Base-by-base conservation (phyloP, 208 protist species). In the Trypanosomatidae sp. region DNA sequence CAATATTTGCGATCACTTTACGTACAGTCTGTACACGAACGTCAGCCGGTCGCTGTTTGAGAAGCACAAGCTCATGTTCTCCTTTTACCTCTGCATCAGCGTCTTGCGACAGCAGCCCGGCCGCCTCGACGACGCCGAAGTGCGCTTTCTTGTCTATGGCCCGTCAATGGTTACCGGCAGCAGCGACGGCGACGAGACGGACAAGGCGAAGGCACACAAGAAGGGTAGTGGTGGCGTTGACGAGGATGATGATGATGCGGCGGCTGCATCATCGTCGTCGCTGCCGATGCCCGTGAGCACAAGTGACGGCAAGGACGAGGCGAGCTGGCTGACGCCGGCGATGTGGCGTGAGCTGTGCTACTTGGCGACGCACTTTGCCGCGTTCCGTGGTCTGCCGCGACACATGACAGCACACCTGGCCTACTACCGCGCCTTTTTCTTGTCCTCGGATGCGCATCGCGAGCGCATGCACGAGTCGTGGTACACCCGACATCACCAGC, bases 11-110 rank as follows among this genome's bases (percentile, higher is more conserved):
- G 84, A 96, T 37, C 95, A 89, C 70, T 98, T 98, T 57, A 98
- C 96, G 15, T 95, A 90, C 59, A 90, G 76, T 53, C 86, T 98
- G 43, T 99, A 97, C 69, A 71, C 88, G 50, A 97, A 97, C 60
- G 83, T 98, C 27, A 95, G 81, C 49, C 70, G 94, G 61, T 96
- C 88, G 19, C 73, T 97, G 22, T 97, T 97, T 48, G 92, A 96
- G 56, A 93, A 81, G 71, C 86, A 96, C 70, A 97, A 97, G 66
- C 72, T 96, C 37, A 80, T 95, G 72, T 97, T 97, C 61, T 96
- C 89, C 43, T 92, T 97, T 46, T 83, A 88, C 51, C 71, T 98
- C 20, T 96, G 86, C 58, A 70, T 94, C n/a, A 61, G 81, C 20
- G 84, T 97, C 24, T 49, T 96, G 56, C 62, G 87, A 15, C 61